Evolutionary conservation across 2,329 filamentous ascomycete species (phyloP), one percentile per base, ranked within the genome.

Genomic region (Metarhizium humberi): DNA sequence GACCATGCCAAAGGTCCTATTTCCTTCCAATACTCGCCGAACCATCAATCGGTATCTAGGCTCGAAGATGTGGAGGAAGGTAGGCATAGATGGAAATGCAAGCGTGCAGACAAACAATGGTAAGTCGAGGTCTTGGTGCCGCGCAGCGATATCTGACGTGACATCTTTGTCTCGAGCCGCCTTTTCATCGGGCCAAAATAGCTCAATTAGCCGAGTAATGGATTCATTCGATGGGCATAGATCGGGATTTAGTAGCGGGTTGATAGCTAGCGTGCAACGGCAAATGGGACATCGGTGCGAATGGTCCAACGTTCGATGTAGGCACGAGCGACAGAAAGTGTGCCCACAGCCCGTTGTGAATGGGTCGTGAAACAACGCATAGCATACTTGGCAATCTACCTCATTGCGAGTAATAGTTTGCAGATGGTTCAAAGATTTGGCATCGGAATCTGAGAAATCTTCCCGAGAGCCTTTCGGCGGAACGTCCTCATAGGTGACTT

Each of bases 41-140:
- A 96, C 86, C 90, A 96, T 94, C n/a, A 94, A 76, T 7, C 90
- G 83, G 67, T 96, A 96, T 6, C 88, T 81, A n/a, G 89, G 88
- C 67, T 96, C 92, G 65, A 95, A 96, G n/a, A 96, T 82, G 63
- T 95, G 88, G 3, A 96, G 74, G 61, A 94, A 94, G 0, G 89
- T 92, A 0, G 87, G 90, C 82, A 92, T 90, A 2, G 79, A 77
- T 1, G 92, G 92, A 62, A 94, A 92, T 0, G 89, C 81, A 8
- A 95, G 71, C 0, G 90, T 90, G 70, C 88, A 94, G 36, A 95
- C 80, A 62, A 96, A 96, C 0, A 96, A 74, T 0, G 89, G 81
- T 4, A 86, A 79, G 40, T 84, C 80, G 18, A 82, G 75, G 10
- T 83, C 81, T 4, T 79, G 78, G 49, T 77, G 69, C 1, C 76